Evolutionary conservation across 2,329 filamentous ascomycete species (phyloP), one percentile per base, ranked within the genome.

Genomic region (Cryphonectria parasitica): DNA sequence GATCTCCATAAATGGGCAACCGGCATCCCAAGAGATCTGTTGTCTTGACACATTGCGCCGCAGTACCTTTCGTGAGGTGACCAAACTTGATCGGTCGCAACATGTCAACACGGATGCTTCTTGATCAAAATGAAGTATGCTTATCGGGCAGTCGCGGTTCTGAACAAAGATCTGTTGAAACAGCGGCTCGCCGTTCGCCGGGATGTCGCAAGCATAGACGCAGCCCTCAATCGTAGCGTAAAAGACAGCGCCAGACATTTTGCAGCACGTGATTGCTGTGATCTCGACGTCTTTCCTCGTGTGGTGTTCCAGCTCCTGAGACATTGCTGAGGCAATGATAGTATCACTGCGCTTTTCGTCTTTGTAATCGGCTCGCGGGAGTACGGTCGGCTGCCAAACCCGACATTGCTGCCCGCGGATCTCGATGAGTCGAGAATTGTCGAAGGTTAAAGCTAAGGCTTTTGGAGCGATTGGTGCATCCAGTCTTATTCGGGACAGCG

Each of bases 341-440:
- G 71, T 73, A 54, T 74, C 73, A 22, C 72, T 75, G 36, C 63
- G 70, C 5, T 74, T 72, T 0, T 76, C 73, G 0, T 74, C 73
- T 2, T 45, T 31, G 19, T 5, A 56, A 11, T 75, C 74, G 0
- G 71, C 67, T 2, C 74, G 66, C 7, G 75, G 71, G 1, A 78
- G 73, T 17, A 75, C 74, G 1, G 74, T 64, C 0, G 76, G 76
- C 11, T 75, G 73, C 76, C 77, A 78, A 3, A 78, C 67, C 6
- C 74, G 69, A 34, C 75, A 74, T n/a, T 76, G 75, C 0, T 66
- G 28, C 2, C 61, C 72, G 0, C 75, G 64, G n/a, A 77, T 70
- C 25, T 76, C 73, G n/a, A 78, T 69, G 19, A 77, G 61, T 2
- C 74, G 73, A 0, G 69, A 68, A 15, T 41, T 72, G 31, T 78